These are phyloP conservation scores for Mycena crocata DNA, from an alignment of 768 basidiomycete genomes.

Conservation along the genomic window DNA sequence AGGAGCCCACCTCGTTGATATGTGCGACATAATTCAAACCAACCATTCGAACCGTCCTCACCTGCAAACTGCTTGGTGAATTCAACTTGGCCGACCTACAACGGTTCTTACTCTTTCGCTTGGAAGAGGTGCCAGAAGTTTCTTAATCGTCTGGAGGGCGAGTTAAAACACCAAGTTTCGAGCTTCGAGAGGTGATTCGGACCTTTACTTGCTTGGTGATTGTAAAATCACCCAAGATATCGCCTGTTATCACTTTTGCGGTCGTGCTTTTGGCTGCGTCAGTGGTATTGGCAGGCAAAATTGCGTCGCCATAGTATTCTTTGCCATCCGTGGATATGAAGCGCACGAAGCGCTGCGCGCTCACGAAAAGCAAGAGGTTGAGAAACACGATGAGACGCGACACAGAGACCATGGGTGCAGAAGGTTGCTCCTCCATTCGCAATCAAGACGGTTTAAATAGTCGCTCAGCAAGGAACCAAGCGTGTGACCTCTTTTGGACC, in stretches of 20 bases:
- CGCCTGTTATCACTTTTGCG: slow-evolving; percentile 48
- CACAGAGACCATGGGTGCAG: no score
- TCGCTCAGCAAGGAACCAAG: no score
- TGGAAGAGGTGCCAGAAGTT: slow-evolving; percentile 48
- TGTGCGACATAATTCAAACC: slow-evolving; percentile 46
- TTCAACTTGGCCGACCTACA: neutral
- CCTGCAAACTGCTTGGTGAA: neutral
- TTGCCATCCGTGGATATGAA: slow-evolving; percentile 51
- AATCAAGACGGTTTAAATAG: no score
- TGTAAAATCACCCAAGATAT: slow-evolving; percentile 50
- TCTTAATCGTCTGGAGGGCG: slow-evolving; percentile 43
- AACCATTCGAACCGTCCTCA: no score
- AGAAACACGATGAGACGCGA: no score
- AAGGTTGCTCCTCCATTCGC: no score
- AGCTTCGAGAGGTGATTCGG: neutral
- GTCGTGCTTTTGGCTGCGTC: slow-evolving; percentile 48
- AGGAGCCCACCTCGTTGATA: slow-evolving; percentile 33
- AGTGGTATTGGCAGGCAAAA: slow-evolving; percentile 42
- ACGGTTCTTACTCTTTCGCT: slow-evolving; percentile 44
- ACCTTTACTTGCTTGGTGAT: slow-evolving; percentile 52
- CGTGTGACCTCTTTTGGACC: no score
- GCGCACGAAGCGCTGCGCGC: slow-evolving; percentile 52
- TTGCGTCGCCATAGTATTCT: slow-evolving; percentile 53
- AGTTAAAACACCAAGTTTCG: neutral
- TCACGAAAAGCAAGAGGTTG: slow-evolving; percentile 34